These are phyloP conservation scores for Talaromyces wortmannii DNA, from an alignment of 495 filamentous ascomycete species.

Conservation along the genomic window DNA sequence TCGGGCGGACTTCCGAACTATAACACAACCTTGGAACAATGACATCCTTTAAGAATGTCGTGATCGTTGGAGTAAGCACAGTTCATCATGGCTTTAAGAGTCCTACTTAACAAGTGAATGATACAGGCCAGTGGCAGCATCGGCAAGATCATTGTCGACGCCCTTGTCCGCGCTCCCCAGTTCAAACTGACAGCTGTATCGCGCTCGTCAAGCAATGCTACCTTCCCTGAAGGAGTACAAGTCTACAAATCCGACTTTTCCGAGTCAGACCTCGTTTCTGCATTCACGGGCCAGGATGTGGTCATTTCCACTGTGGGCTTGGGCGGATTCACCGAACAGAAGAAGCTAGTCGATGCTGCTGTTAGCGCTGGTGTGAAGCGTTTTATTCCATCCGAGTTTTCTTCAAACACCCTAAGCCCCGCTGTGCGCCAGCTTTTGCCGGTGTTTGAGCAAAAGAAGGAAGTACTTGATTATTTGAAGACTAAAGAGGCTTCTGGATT, in stretches of 20 bases:
- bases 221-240: constrained; percentile 28
- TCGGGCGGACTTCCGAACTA: not conserved
- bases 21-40: not conserved
- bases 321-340: constrained; percentile 30
- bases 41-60: constrained; percentile 18
- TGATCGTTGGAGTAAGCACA: constrained; percentile 17
- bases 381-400: constrained; percentile 36
- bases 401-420: constrained; percentile 22
- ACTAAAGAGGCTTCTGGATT: constrained; percentile 29
- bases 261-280: constrained; percentile 33
- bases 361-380: constrained; percentile 51
- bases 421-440: constrained; percentile 29
- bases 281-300: constrained; percentile 41
- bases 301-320: constrained; percentile 32
- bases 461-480: constrained; percentile 38
- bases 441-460: constrained; percentile 35
- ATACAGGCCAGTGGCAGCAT: constrained; percentile 28
- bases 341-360: constrained; percentile 51
- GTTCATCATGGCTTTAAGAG: constrained; percentile 2
- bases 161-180: constrained; percentile 18
- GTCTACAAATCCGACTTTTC: constrained; percentile 58
- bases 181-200: constrained; percentile 54
- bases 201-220: constrained; percentile 28
- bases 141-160: constrained; percentile 27
- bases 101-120: not conserved